Conservation (phyloP, 2,329 filamentous ascomycete genomes). For the Epichloe gansuensis region DNA sequence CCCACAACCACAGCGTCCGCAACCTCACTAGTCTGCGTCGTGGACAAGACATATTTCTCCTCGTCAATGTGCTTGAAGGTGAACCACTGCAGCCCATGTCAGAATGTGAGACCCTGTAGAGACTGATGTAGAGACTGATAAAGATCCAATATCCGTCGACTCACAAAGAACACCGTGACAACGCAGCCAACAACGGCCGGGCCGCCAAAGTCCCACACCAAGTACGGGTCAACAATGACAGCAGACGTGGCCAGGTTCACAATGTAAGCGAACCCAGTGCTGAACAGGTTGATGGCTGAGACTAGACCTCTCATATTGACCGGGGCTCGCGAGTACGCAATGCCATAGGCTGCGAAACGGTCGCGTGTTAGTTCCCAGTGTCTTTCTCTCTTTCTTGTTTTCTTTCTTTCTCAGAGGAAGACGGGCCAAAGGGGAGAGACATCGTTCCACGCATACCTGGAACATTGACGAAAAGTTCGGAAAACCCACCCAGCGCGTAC, state of each 20-base stretch:
- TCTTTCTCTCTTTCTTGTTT: neutral
- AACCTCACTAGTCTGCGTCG: conserved; percentile 10
- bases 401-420: neutral
- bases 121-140: neutral
- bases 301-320: conserved; percentile 40
- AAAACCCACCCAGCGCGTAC: conserved; percentile 17
- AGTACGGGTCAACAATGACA: conserved; percentile 34
- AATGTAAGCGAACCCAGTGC: conserved; percentile 31
- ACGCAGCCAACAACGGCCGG: conserved; percentile 33
- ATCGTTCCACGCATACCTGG: conserved; percentile 5
- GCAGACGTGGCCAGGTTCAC: conserved; percentile 33
- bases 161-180: conserved; percentile 28
- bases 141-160: neutral
- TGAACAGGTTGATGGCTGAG: conserved; percentile 37
- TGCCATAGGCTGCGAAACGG: conserved; percentile 29
- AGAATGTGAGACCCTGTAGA: neutral
- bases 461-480: conserved; percentile 18
- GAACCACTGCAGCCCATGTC: conserved; percentile 4
- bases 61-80: conserved; percentile 13
- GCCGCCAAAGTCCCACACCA: conserved; percentile 38
- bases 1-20: neutral
- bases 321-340: conserved; percentile 39
- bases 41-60: conserved; percentile 15
- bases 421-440: neutral
- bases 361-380: neutral